These are phyloP conservation scores for Aspergillus panamensis DNA, from an alignment of 495 filamentous ascomycete species.

Conservation along the genomic window DNA sequence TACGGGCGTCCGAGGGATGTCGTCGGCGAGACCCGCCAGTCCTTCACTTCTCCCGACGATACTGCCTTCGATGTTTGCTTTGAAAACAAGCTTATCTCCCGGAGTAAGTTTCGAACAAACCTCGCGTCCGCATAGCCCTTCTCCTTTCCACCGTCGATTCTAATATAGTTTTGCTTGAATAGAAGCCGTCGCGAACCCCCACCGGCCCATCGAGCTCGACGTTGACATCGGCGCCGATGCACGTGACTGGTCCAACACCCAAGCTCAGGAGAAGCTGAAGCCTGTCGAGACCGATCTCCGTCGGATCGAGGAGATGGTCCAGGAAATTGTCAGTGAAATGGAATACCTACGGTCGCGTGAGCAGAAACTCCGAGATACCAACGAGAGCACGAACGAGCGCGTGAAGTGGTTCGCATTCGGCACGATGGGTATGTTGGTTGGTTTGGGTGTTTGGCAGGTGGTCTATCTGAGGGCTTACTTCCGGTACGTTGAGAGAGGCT, in stretches of 20 bases:
- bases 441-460: constrained; percentile 93
- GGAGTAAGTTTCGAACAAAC: constrained; percentile 51
- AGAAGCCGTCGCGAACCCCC: constrained; percentile 51
- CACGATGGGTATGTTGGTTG: constrained; percentile 90
- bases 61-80: constrained; percentile 97
- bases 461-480: constrained; percentile 97
- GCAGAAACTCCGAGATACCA: constrained; percentile 95
- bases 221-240: constrained; percentile 98
- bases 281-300: constrained; percentile 94
- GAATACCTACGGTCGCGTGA: constrained; percentile 87
- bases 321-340: constrained; percentile 81
- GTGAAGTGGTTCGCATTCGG: constrained; percentile 98
- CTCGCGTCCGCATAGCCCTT: background rate
- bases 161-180: constrained; percentile 8
- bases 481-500: constrained; percentile 50
- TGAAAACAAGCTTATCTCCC: constrained; percentile 68
- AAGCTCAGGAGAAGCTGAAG: constrained; percentile 95
- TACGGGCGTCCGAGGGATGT: constrained; percentile 89
- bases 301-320: constrained; percentile 83
- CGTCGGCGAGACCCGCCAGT: constrained; percentile 84
- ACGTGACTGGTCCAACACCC: constrained; percentile 96
- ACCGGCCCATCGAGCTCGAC: constrained; percentile 86
- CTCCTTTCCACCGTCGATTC: background rate
- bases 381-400: constrained; percentile 98
- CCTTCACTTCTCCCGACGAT: constrained; percentile 93